A percentile compares a stretch with the other conserved stretches of the same genome.
phyloP scores from a whole-genome alignment of 2,329 filamentous ascomycete species.

The Cladophialophora bantiana region DNA sequence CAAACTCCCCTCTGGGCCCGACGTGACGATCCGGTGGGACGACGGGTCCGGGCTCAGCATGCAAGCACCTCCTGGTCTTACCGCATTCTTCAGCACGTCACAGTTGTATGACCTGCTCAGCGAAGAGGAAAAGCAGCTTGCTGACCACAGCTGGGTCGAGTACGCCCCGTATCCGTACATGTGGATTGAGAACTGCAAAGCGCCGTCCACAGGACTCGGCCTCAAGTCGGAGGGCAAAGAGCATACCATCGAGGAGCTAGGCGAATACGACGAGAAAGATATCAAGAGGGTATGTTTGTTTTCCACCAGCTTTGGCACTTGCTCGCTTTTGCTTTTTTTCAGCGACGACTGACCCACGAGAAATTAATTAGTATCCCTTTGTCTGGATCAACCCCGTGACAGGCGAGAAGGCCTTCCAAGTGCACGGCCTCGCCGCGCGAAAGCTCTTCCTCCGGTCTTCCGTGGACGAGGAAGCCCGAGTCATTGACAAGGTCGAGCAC shows the following conservation, averaged over 20 bases:
- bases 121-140: constrained; percentile 51
- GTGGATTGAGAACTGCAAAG: constrained; percentile 54
- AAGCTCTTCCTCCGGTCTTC: constrained; percentile 50
- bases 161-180: constrained; percentile 56
- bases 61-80: constrained; percentile 53
- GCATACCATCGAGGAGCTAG: constrained; percentile 48
- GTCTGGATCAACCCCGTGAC: constrained; percentile 56
- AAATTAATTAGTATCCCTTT: constrained; percentile 51
- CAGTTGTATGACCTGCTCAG: constrained; percentile 54
- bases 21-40: constrained; percentile 53
- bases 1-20: constrained; percentile 48
- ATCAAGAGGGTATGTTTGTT: constrained; percentile 44
- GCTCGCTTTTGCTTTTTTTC: not conserved
- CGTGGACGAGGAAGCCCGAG: constrained; percentile 44
- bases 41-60: constrained; percentile 53
- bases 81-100: constrained; percentile 54
- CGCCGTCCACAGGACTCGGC: constrained; percentile 51
- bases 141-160: constrained; percentile 56
- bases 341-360: not conserved
- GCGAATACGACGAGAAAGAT: constrained; percentile 46
- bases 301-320: not conserved
- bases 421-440: constrained; percentile 52
- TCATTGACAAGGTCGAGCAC: constrained; percentile 50
- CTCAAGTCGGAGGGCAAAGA: constrained; percentile 51
- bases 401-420: constrained; percentile 53